These are phyloP conservation scores for Xylariaceae sp. DNA, from an alignment of 2,329 filamentous ascomycete genomes.

Conservation along the genomic window DNA sequence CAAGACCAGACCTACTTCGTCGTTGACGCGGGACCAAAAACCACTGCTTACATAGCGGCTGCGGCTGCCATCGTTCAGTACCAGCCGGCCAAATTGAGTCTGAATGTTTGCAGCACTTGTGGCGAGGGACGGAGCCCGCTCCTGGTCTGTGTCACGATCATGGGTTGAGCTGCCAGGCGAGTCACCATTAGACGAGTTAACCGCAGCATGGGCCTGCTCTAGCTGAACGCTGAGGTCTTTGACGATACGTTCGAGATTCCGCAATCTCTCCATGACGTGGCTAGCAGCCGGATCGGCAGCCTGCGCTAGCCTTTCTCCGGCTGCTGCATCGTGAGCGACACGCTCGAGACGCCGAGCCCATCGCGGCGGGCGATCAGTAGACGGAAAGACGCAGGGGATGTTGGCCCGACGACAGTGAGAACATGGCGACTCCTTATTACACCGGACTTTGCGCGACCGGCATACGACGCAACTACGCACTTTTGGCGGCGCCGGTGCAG, in stretches of 20 bases:
- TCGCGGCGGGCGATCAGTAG: constrained; percentile 55
- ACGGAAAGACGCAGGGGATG: constrained; percentile 58
- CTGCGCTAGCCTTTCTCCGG: constrained; percentile 46
- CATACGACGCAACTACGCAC: constrained; percentile 45
- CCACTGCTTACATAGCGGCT: constrained; percentile 57
- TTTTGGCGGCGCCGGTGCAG: constrained; percentile 15
- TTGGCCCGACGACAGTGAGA: constrained; percentile 61
- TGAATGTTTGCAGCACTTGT: constrained; percentile 37
- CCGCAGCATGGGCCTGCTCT: constrained; percentile 47
- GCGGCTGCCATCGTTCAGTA: constrained; percentile 50
- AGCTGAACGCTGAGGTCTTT: constrained; percentile 56
- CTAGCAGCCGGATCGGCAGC: constrained; percentile 37
- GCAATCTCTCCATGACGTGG: constrained; percentile 56
- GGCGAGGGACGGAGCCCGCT: constrained; percentile 6
- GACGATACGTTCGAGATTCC: constrained; percentile 56
- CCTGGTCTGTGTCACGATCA: constrained; percentile 26
- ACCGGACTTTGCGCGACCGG: constrained; percentile 61
- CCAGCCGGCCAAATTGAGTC: constrained; percentile 54
- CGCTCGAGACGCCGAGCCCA: constrained; percentile 60
- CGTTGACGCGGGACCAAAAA: constrained; percentile 62
- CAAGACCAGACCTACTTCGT: constrained; percentile 51
- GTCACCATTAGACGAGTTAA: constrained; percentile 31
- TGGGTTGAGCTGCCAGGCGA: constrained; percentile 39
- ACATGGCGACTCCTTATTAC: constrained; percentile 62
- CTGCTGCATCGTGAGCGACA: constrained; percentile 38